Base-by-base conservation (phyloP, 2,329 filamentous ascomycete genomes). In the Berkeleyomyces rouxiae region DNA sequence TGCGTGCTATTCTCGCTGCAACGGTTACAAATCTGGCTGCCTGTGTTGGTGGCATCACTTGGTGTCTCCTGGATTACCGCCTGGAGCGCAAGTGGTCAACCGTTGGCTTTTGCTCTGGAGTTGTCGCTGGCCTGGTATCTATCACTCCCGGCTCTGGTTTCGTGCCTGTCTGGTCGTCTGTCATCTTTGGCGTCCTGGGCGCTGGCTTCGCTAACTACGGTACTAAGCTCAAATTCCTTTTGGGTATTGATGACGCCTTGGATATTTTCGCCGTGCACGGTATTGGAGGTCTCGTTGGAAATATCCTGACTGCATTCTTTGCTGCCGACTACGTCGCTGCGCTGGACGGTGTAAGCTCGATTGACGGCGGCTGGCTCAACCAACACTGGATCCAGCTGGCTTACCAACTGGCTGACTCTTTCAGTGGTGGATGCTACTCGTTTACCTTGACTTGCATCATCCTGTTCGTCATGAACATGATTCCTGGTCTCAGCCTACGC, bases 51-150 rank as follows among this genome's bases (percentile, higher is more conserved):
- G 90, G 90, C 58, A 84, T 96, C 59, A 93, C 88, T 43, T 95
- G 89, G 90, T 93, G 88, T 72, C 76, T 95, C 31, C 79, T 96
- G 64, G 90, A 96, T 72, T 95, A 95, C 74, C 82, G 90, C 63
- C 80, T 96, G 58, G 90, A 95, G 75, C 82, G 83, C 69, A 95
- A 95, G 76, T 96, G 88, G 87, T 95, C 89, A 0, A 92, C 89
- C 1, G 90, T 96, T 36, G 90, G 90, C 2, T 95, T 95, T 79
- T 96, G 90, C 76, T 93, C 88, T 0, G 90, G 90, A 66, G 87
- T 95, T 33, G 86, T 96, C 68, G 87, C 90, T 42, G 90, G 90
- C 23, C 79, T 96, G 23, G 90, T 96, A 4, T 85, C 86, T 64
- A 95, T 96, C 67, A 96, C 90, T 7, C 90, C 90, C 5, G 90